Evolutionary conservation across 2,329 filamentous ascomycete species (phyloP).

Genomic region (Venturiaceae sp.): DNA sequence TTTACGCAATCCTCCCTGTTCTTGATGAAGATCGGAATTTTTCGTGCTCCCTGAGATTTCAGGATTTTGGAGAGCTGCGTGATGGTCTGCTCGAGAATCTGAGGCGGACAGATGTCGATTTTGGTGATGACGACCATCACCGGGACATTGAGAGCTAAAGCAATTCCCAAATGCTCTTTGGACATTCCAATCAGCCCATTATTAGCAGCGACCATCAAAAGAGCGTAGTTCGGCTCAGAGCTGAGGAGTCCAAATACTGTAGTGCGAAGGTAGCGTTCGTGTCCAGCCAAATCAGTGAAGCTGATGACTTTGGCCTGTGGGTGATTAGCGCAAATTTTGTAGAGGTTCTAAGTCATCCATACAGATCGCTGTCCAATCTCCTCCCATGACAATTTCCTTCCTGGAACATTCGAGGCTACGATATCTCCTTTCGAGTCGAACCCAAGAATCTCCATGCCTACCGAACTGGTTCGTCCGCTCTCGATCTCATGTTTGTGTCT

Average conservation of each 20-base stretch:
- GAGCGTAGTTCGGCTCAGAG: constrained; percentile 91
- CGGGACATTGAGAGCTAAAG: constrained; percentile 86
- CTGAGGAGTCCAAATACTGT: constrained; percentile 93
- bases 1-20: constrained; percentile 85
- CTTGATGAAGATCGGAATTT: constrained; percentile 94
- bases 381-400: constrained; percentile 87
- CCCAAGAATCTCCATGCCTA: constrained; percentile 98
- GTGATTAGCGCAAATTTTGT: not conserved
- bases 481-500: constrained; percentile 97
- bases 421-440: constrained; percentile 83
- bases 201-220: constrained; percentile 97
- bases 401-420: constrained; percentile 70
- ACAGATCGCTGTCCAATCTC: constrained; percentile 88
- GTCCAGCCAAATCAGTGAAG: constrained; percentile 90
- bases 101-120: constrained; percentile 94
- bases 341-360: constrained; percentile 14
- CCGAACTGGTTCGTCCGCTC: constrained; percentile 86
- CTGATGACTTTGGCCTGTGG: constrained; percentile 77
- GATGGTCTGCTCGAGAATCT: constrained; percentile 90
- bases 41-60: constrained; percentile 84
- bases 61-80: constrained; percentile 86
- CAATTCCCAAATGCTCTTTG: constrained; percentile 85
- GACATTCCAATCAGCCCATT: constrained; percentile 64
- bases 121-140: constrained; percentile 98
- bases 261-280: constrained; percentile 89